A percentile compares a stretch with the other conserved stretches of the same genome.
These are phyloP conservation scores for Funneliformis geosporum DNA, from an alignment of 192 early-diverging fungal genomes.

Conservation along the genomic window DNA sequence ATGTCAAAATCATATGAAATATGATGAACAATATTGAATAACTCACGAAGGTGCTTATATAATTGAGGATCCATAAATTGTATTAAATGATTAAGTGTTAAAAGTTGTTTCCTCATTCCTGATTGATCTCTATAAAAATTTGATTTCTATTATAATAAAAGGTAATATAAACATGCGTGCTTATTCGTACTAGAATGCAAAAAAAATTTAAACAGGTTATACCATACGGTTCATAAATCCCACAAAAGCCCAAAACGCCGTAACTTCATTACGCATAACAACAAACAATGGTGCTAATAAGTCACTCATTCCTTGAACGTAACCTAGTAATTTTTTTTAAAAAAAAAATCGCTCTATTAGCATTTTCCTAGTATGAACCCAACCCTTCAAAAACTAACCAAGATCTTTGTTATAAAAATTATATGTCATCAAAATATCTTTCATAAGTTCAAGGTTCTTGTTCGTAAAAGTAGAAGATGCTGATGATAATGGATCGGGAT, in stretches of 20 bases:
- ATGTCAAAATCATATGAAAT: not conserved
- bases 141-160: slow-evolving; percentile 51
- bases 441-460: slow-evolving; percentile 81
- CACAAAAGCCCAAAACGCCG: slow-evolving; percentile 93
- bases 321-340: slow-evolving; percentile 51
- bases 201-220: slow-evolving; percentile 37
- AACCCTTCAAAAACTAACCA: slow-evolving; percentile 40
- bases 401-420: slow-evolving; percentile 81
- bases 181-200: not conserved
- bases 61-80: slow-evolving; percentile 87
- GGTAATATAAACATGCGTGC: not conserved
- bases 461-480: slow-evolving; percentile 50
- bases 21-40: not conserved
- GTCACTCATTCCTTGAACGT: slow-evolving; percentile 99
- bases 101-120: slow-evolving; percentile 90
- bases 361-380: too few relatives aligned
- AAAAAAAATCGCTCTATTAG: not conserved
- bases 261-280: slow-evolving; percentile 83
- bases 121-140: slow-evolving; percentile 93
- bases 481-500: slow-evolving; percentile 42
- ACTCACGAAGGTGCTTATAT: slow-evolving; percentile 73
- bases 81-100: slow-evolving; percentile 76
- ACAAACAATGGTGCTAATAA: slow-evolving; percentile 87
- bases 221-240: slow-evolving; percentile 89
- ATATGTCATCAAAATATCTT: slow-evolving; percentile 91